phyloP scores from a whole-genome alignment of 2,329 filamentous ascomycete genomes.

The Mollisiaceae sp. region DNA sequence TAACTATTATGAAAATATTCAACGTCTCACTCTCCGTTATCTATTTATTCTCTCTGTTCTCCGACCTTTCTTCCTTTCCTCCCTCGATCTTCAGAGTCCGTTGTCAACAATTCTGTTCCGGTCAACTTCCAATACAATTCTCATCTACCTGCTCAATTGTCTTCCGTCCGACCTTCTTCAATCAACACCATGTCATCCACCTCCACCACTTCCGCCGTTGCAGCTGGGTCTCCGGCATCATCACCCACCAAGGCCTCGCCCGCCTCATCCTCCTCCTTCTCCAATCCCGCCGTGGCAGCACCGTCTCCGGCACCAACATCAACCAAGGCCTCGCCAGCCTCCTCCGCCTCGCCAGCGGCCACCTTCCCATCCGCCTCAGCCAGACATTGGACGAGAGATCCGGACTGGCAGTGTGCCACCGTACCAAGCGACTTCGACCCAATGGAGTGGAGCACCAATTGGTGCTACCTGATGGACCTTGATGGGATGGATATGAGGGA shows the following conservation, averaged over 20 bases:
- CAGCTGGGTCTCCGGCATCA: background rate
- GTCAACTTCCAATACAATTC: background rate
- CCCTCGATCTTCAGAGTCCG: background rate
- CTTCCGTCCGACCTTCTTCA: background rate
- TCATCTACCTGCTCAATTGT: background rate
- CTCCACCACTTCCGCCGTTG: background rate
- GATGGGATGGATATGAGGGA: background rate
- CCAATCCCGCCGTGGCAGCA: background rate
- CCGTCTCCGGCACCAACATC: background rate
- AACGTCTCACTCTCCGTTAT: background rate
- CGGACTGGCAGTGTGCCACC: background rate
- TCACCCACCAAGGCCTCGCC: background rate
- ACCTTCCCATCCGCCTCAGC: background rate
- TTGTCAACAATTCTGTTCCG: background rate
- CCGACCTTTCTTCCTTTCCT: background rate
- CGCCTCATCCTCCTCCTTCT: background rate
- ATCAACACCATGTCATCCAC: background rate
- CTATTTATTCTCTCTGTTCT: background rate
- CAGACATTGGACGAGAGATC: background rate
- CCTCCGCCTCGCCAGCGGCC: too few species aligned
- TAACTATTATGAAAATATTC: background rate
- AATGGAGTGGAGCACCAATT: background rate
- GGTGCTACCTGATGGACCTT: background rate
- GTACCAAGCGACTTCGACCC: background rate
- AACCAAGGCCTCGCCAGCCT: background rate